A percentile compares a stretch with the other conserved stretches of the same genome.
These are phyloP conservation scores for Mycothermus thermophilus DNA, from an alignment of 495 filamentous ascomycete species.

Conservation along the genomic window DNA sequence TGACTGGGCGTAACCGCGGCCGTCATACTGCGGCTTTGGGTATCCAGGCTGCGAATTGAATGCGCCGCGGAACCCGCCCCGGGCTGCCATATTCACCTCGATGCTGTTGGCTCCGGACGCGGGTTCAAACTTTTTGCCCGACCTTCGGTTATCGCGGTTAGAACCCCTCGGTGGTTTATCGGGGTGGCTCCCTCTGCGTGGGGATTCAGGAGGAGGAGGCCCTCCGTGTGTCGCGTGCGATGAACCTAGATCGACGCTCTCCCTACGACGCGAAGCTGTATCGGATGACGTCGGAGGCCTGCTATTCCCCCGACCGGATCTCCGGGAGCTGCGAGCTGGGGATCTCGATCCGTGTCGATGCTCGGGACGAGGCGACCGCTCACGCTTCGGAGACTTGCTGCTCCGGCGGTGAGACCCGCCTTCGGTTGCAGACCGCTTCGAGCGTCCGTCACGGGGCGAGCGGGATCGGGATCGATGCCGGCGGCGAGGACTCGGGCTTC, in stretches of 20 bases:
- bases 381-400: slow-evolving; percentile 18
- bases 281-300: slow-evolving; percentile 23
- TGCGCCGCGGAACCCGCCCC: slow-evolving; percentile 27
- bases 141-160: slow-evolving; percentile 20
- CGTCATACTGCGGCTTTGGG: slow-evolving; percentile 18
- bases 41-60: slow-evolving; percentile 22
- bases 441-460: slow-evolving; percentile 6
- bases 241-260: slow-evolving; percentile 16
- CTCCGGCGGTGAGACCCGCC: slow-evolving; percentile 3
- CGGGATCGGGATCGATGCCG: slow-evolving; percentile 16
- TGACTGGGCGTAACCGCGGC: slow-evolving; percentile 40
- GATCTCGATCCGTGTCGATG: slow-evolving; percentile 26
- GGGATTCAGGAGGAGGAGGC: slow-evolving; percentile 20
- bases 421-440: not conserved
- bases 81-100: slow-evolving; percentile 31
- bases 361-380: slow-evolving; percentile 19
- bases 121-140: slow-evolving; percentile 18
- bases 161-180: slow-evolving; percentile 22
- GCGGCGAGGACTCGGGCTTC: slow-evolving; percentile 16
- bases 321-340: slow-evolving; percentile 16
- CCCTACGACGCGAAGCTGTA: slow-evolving; percentile 21
- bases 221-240: slow-evolving; percentile 18
- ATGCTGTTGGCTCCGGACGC: slow-evolving; percentile 34
- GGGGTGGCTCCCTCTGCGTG: slow-evolving; percentile 25
- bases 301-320: slow-evolving; percentile 14